Conservation (phyloP, 352 stramenopile species). For the Phytopythium boreale region DNA sequence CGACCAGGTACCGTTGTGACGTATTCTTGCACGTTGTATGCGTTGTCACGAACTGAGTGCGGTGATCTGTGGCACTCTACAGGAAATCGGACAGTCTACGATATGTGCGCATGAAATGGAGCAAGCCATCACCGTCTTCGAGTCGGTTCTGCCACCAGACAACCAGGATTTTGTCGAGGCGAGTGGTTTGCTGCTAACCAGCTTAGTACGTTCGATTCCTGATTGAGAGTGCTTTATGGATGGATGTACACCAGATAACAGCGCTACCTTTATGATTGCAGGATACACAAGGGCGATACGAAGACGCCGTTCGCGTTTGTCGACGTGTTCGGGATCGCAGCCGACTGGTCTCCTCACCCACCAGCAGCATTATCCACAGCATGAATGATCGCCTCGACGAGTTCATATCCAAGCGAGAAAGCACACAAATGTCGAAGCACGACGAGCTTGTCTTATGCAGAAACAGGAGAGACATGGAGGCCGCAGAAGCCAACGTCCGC, state of each 20-base stretch:
- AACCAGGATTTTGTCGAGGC: slow-evolving; percentile 39
- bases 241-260: too few species aligned
- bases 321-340: slow-evolving; percentile 17
- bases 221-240: not conserved
- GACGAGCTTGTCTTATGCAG: slow-evolving; percentile 25
- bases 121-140: slow-evolving; percentile 30
- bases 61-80: not conserved
- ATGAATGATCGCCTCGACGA: slow-evolving; percentile 23
- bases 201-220: slow-evolving; percentile 29
- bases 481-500: slow-evolving; percentile 15
- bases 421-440: slow-evolving; percentile 25
- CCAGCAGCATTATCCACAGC: slow-evolving; percentile 23
- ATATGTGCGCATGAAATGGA: slow-evolving; percentile 20
- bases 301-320: slow-evolving; percentile 23
- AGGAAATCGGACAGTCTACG: slow-evolving; percentile 28
- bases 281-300: slow-evolving; percentile 19
- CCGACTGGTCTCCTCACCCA: not conserved
- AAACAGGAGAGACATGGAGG: slow-evolving; percentile 17
- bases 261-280: not conserved
- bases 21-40: too few species aligned
- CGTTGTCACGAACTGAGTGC: not conserved
- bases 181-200: slow-evolving; percentile 34
- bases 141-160: slow-evolving; percentile 32
- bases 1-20: slow-evolving; percentile 15
- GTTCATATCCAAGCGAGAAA: slow-evolving; percentile 38